These are phyloP conservation scores for Populus tremula DNA, from an alignment of 345 rosid genomes.

Conservation along the genomic window DNA sequence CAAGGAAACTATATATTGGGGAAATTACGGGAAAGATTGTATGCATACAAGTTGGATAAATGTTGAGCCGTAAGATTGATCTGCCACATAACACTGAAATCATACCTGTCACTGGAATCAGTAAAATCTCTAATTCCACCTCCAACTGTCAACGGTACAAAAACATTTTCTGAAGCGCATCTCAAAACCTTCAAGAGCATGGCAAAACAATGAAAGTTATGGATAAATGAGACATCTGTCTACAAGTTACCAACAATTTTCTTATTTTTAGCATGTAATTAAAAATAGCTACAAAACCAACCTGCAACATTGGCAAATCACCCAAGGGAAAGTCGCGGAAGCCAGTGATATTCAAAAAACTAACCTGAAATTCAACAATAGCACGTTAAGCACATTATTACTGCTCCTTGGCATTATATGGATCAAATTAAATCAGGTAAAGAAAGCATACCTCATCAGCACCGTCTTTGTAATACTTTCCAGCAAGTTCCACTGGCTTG, in stretches of 20 bases:
- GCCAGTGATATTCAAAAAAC: conserved; percentile 88
- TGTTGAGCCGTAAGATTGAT: not conserved
- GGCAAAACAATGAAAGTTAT: conserved; percentile 10
- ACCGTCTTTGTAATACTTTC: conserved; percentile 84
- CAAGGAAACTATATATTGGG: not conserved
- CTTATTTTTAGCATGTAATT: not conserved
- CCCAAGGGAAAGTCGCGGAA: conserved; percentile 95
- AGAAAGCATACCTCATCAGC: conserved; percentile 80
- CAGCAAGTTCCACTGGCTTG: conserved; percentile 92
- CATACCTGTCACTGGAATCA: conserved; percentile 88
- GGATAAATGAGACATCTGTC: not conserved
- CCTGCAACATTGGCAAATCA: conserved; percentile 97
- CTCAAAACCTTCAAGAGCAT: conserved; percentile 68
- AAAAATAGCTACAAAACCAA: conserved; percentile 23
- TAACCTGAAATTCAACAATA: conserved; percentile 56
- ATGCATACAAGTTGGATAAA: not conserved
- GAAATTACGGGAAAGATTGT: not conserved
- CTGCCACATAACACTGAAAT: not conserved
- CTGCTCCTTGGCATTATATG: not conserved
- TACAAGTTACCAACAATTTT: not conserved
- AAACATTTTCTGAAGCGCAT: conserved; percentile 83
- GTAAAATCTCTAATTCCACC: conserved; percentile 98
- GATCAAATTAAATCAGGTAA: not conserved
- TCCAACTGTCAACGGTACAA: conserved; percentile 97
- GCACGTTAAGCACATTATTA: conserved; percentile 3